Base-by-base conservation (phyloP, 352 stramenopile species). In the Sclerospora graminicola region DNA sequence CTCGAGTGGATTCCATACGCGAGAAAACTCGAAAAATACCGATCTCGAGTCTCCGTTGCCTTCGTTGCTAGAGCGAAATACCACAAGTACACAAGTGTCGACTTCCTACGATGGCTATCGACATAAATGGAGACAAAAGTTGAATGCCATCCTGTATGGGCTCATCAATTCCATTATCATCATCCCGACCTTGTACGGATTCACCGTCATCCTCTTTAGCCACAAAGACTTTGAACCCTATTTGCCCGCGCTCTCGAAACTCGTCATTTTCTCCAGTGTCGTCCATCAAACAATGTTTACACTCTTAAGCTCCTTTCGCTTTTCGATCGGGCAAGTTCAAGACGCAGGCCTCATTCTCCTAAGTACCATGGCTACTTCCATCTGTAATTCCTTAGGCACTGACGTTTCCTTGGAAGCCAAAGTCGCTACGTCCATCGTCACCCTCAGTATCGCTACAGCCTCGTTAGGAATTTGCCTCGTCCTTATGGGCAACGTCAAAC, bases 311-410 rank as follows among this genome's bases (percentile, higher is more conserved):
- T 87, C 84, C 24, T 60, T 99, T 27, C 86, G 89, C 0, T 99
- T 98, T 66, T 93, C 96, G 7, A 97, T 99, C 26, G 96, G 95
- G 10, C 94, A 97, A 54, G 95, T 99, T 1, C 96, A 99, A 62
- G 95, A 99, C 58, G 94, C 95, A 4, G 96, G 96, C 0, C 78
- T 99, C 1, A 98, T 99, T 54, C 99, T 99, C 65, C 68, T 99
- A 14, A 91, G 69, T 35, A 74, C 77, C 37, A 99, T 99, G 44
- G 90, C 95, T 0, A 82, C 63, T 60, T 97, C 75, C 60, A 88
- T 89, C 38, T 96, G 57, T 67, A 82, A 58, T 30, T 75, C 53
- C 63, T 56, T 97, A 13, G 66, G 86, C 15, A 68, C 78, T 10
- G 44, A 80, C 4, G 70, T 71, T 0, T 33, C 70, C n/a, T 31